phyloP scores from a whole-genome alignment of 1,284 basidiomycete species.

The Apiotrichum montevideense region DNA sequence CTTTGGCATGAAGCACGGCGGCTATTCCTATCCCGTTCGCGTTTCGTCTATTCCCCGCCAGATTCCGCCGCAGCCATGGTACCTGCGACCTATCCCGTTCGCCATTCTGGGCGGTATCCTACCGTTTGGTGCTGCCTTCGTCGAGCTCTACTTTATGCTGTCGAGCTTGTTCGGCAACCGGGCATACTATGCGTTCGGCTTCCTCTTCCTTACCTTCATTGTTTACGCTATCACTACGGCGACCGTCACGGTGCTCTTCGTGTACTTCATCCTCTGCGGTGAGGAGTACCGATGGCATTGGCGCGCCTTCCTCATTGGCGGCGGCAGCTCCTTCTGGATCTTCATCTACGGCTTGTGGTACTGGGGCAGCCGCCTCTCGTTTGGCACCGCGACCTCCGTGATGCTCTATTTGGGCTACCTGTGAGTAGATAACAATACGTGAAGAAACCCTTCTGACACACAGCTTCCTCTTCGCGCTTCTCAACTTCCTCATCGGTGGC shows the following conservation, averaged over 20 bases:
- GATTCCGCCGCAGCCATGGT: slow-evolving; percentile 78
- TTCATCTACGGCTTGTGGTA: slow-evolving; percentile 66
- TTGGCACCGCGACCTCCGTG: slow-evolving; percentile 76
- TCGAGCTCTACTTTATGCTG: slow-evolving; percentile 91
- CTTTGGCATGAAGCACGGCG: slow-evolving; percentile 76
- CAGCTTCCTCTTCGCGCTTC: slow-evolving; percentile 63
- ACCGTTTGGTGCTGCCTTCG: slow-evolving; percentile 91
- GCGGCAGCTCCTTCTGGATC: slow-evolving; percentile 89
- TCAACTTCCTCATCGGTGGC: slow-evolving; percentile 87
- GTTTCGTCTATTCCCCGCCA: slow-evolving; percentile 90
- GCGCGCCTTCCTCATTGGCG: slow-evolving; percentile 90
- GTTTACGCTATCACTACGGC: slow-evolving; percentile 83
- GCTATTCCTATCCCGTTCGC: slow-evolving; percentile 69
- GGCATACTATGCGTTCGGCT: slow-evolving; percentile 93
- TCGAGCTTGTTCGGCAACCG: slow-evolving; percentile 89
- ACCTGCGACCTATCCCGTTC: slow-evolving; percentile 70
- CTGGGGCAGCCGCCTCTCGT: slow-evolving; percentile 76
- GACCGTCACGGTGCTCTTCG: slow-evolving; percentile 81
- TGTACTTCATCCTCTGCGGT: slow-evolving; percentile 87
- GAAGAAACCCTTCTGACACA: not conserved
- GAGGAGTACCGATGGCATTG: slow-evolving; percentile 99
- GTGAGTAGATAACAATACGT: slow-evolving; percentile 27
- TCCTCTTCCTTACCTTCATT: slow-evolving; percentile 79
- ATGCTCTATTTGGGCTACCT: slow-evolving; percentile 90
- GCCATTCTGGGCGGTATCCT: slow-evolving; percentile 81